A percentile compares a stretch with the other conserved stretches of the same genome.
Evolutionary conservation across 1,284 basidiomycete genomes (phyloP).

Genomic region (Apiotrichum domesticum): DNA sequence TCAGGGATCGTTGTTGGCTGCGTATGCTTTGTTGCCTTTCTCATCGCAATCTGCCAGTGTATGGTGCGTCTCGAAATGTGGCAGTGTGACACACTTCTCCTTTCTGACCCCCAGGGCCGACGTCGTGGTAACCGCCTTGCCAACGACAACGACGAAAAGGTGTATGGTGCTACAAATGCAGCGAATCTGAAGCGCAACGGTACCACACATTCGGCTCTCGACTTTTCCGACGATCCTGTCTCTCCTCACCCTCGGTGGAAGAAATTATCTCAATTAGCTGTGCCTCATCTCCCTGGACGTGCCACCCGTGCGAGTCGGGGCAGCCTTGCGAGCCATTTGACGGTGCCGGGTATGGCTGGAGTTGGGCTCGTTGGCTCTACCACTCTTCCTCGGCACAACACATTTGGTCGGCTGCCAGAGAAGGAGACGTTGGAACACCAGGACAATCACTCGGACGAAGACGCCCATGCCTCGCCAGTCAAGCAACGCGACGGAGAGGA

Average conservation of each 20-base stretch:
- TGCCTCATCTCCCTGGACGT: background rate
- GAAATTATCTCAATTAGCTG: background rate
- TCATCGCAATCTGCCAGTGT: background rate
- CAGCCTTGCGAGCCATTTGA: background rate
- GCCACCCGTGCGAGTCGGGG: background rate
- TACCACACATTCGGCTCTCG: constrained; percentile 11
- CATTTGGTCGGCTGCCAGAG: too few relatives aligned
- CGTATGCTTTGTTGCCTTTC: background rate
- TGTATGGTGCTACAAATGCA: constrained; percentile 1
- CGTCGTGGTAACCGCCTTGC: background rate
- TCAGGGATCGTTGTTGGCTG: constrained; percentile 1
- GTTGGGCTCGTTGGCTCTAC: background rate
- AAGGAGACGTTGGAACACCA: background rate
- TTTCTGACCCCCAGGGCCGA: background rate
- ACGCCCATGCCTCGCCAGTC: background rate
- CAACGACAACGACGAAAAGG: background rate
- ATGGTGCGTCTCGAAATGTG: too few relatives aligned
- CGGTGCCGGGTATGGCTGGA: background rate
- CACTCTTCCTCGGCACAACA: background rate
- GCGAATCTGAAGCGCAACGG: constrained; percentile 11
- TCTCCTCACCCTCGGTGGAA: background rate
- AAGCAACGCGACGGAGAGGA: background rate
- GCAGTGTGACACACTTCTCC: background rate
- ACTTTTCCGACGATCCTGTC: constrained; percentile 15
- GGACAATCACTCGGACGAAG: constrained; percentile 2